A percentile compares a stretch with the other conserved stretches of the same genome.
Conservation (phyloP, 352 stramenopile species). For the Globisporangium parvum region DNA sequence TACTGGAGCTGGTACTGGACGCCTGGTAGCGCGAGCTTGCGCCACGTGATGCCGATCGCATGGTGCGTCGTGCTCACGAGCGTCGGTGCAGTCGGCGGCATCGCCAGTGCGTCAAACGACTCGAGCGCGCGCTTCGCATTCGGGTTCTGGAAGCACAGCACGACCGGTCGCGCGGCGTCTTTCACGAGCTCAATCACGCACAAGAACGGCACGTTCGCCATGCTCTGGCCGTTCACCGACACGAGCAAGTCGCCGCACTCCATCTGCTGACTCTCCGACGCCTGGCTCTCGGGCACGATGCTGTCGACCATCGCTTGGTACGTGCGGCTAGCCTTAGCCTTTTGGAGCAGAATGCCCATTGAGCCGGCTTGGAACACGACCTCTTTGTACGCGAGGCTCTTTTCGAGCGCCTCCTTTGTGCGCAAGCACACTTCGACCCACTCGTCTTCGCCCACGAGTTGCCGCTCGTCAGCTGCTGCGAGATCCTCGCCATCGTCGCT, state of each 20-base stretch:
- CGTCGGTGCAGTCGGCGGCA: conserved; percentile 51
- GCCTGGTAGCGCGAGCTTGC: conserved; percentile 26
- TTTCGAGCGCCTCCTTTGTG: conserved; percentile 41
- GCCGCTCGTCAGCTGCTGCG: conserved; percentile 18
- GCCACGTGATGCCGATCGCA: conserved; percentile 60
- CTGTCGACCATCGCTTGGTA: conserved; percentile 77
- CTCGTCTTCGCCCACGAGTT: conserved; percentile 49
- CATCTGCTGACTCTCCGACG: conserved; percentile 59
- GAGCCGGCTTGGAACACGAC: conserved; percentile 64
- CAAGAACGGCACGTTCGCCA: conserved; percentile 58
- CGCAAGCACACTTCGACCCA: conserved; percentile 71
- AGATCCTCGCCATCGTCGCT: not conserved
- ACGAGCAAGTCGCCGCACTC: conserved; percentile 67
- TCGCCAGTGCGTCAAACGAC: conserved; percentile 46
- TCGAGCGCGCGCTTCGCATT: conserved; percentile 38
- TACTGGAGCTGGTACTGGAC: conserved; percentile 61
- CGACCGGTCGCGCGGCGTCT: conserved; percentile 49
- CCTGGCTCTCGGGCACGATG: conserved; percentile 75
- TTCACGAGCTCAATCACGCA: conserved; percentile 78
- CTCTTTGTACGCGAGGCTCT: conserved; percentile 48
- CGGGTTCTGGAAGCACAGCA: conserved; percentile 65
- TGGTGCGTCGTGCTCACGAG: conserved; percentile 57
- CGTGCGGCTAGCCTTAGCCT: conserved; percentile 51
- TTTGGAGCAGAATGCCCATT: conserved; percentile 79
- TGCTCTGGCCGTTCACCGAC: conserved; percentile 62